phyloP scores from a whole-genome alignment of 768 basidiomycete genomes.

The Xerocomus brunneocitrinus region DNA sequence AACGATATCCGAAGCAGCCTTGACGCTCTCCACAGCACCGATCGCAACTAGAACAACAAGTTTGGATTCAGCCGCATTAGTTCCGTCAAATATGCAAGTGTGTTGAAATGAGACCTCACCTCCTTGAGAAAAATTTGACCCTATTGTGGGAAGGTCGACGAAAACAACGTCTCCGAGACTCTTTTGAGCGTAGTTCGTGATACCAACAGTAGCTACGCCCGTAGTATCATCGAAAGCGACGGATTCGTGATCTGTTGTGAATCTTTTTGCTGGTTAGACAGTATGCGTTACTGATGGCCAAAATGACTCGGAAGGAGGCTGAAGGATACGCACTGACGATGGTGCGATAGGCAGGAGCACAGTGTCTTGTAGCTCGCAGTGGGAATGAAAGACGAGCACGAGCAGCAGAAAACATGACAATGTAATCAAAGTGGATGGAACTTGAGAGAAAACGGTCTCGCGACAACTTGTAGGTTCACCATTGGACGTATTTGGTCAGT shows the following conservation, averaged over 20 bases:
- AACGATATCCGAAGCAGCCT: slow-evolving; percentile 93
- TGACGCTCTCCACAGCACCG: slow-evolving; percentile 94
- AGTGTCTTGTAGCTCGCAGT: not conserved
- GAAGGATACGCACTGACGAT: slow-evolving; percentile 21
- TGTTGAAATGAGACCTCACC: slow-evolving; percentile 47
- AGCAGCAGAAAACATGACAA: slow-evolving; percentile 17
- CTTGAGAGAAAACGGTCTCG: not conserved
- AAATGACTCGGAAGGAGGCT: not conserved
- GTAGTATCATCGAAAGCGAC: slow-evolving; percentile 74
- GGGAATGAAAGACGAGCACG: slow-evolving; percentile 12
- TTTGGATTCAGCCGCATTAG: slow-evolving; percentile 4
- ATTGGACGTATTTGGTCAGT: slow-evolving; percentile 17
- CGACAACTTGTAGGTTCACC: not conserved
- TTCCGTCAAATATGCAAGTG: not conserved
- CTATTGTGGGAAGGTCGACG: slow-evolving; percentile 78
- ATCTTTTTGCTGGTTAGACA: slow-evolving; percentile 58
- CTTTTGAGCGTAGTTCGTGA: slow-evolving; percentile 90
- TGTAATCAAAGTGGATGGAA: not conserved
- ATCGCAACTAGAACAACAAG: slow-evolving; percentile 54
- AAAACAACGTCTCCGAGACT: slow-evolving; percentile 95
- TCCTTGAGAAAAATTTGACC: slow-evolving; percentile 59
- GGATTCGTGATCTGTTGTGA: slow-evolving; percentile 85
- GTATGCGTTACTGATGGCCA: not conserved
- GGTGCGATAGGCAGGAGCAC: slow-evolving; percentile 12
- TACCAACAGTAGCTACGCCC: slow-evolving; percentile 72